Evolutionary conservation across 257 asterid genomes (phyloP).

Genomic region (Gynochthodes officinalis): DNA sequence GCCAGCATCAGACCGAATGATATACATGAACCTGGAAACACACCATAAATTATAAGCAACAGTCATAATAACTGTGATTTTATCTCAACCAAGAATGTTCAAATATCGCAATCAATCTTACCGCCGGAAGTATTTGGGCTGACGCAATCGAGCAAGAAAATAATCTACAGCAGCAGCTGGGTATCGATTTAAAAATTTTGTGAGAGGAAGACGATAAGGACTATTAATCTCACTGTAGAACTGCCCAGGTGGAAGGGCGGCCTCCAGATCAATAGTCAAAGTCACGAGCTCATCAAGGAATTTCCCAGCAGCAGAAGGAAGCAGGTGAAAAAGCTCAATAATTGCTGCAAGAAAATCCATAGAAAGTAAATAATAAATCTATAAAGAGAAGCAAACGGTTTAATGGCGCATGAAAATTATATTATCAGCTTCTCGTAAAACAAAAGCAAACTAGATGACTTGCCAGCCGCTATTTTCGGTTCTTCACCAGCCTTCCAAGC

Average conservation of each 20-base stretch:
- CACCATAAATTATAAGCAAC: constrained; percentile 10
- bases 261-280: constrained; percentile 93
- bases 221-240: constrained; percentile 97
- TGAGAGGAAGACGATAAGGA: constrained; percentile 95
- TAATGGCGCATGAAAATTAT: not conserved
- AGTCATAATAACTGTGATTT: not conserved
- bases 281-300: constrained; percentile 98
- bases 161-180: constrained; percentile 93
- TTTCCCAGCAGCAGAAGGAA: constrained; percentile 97
- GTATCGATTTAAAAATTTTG: constrained; percentile 91
- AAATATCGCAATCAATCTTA: constrained; percentile 26
- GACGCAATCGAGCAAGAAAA: constrained; percentile 80
- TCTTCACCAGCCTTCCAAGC: constrained; percentile 99
- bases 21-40: constrained; percentile 84
- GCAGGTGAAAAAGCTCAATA: constrained; percentile 97
- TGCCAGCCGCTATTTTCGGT: constrained; percentile 99
- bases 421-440: constrained; percentile 7
- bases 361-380: constrained; percentile 16
- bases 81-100: constrained; percentile 9
- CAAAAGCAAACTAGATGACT: constrained; percentile 25
- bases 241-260: constrained; percentile 95
- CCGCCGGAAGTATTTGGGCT: constrained; percentile 93
- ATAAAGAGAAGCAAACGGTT: not conserved
- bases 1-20: constrained; percentile 95
- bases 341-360: constrained; percentile 64